Percentiles rank a stretch among this genome's conserved stretches.
phyloP scores from a whole-genome alignment of 805 yeast genomes.

The Candida maris region DNA sequence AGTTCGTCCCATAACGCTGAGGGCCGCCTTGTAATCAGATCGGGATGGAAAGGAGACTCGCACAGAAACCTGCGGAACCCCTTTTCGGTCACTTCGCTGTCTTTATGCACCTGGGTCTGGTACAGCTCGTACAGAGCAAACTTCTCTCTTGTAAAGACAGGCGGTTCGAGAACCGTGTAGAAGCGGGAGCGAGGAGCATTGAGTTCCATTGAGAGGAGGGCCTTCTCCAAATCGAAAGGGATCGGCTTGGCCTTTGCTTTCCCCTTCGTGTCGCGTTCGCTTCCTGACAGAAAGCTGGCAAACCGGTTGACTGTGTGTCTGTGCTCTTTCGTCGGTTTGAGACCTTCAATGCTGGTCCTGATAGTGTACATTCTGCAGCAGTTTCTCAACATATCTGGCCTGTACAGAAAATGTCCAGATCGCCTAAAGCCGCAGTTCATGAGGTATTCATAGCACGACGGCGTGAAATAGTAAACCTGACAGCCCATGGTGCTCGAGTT shows the following conservation, averaged over 20 bases:
- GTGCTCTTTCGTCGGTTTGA: conserved; percentile 60
- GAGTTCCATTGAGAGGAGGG: conserved; percentile 15
- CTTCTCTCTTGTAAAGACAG: conserved; percentile 54
- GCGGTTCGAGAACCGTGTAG: conserved; percentile 49
- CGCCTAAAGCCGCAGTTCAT: conserved; percentile 77
- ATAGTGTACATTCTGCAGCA: conserved; percentile 84
- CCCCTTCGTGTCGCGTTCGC: background rate
- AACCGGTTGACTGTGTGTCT: conserved; percentile 64
- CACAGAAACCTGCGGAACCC: conserved; percentile 69
- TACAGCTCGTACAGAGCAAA: conserved; percentile 61
- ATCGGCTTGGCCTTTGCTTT: conserved; percentile 4
- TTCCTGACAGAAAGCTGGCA: conserved; percentile 34
- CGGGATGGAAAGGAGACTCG: conserved; percentile 51
- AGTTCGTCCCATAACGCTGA: conserved; percentile 38
- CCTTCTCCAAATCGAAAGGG: conserved; percentile 15
- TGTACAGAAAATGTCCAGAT: conserved; percentile 58
- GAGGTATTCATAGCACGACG: conserved; percentile 55
- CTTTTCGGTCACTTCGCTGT: conserved; percentile 41
- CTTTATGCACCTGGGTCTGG: conserved; percentile 69
- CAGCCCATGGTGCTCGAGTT: conserved; percentile 26
- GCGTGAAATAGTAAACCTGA: conserved; percentile 26
- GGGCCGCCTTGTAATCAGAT: conserved; percentile 24
- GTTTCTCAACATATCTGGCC: conserved; percentile 62
- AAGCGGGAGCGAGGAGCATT: conserved; percentile 13
- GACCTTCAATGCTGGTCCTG: conserved; percentile 47